Evolutionary conservation across 2,329 filamentous ascomycete species (phyloP), one percentile per base, ranked within the genome.

Genomic region (Albifimbria verrucaria): DNA sequence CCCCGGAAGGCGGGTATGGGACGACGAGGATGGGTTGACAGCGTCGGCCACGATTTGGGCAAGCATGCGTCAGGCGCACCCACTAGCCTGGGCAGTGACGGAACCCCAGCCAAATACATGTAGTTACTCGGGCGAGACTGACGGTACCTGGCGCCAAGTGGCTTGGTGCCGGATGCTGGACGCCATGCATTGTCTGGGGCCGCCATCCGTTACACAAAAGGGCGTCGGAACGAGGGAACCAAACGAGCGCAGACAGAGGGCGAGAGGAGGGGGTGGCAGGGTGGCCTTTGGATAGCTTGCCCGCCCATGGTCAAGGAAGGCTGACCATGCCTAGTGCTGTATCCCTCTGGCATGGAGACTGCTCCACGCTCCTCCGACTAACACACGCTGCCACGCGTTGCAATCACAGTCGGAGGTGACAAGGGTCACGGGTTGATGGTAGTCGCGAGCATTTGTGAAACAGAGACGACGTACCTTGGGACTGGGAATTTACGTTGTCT

Each of bases 131-230:
- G 49, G 32, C 51, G 59, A 57, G 52, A 55, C 46, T n/a, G 18
- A 57, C 51, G 53, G 59, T 57, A 54, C 51, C 47, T 54, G 55
- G 50, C 52, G 52, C 55, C 32, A 39, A 39, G 12, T 39, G 32
- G 32, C 52, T 47, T 51, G 39, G 46, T 56, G 53, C 62, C 59
- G 62, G 60, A 61, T 62, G 52, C 50, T 60, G 54, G 49, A 62
- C 57, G 62, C 60, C 59, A 64, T 54, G 55, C 58, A 61, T 53
- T 41, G 51, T 54, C 43, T 53, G 60, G 56, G 57, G 51, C 28
- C 51, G 36, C 17, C 44, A 25, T 51, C 28, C 28, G 58, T 61
- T 59, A 58, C 58, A 59, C 59, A 50, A 53, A 17, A 47, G 20
- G 22, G n/a, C n/a, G 10, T 20, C 39, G 7, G 39, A n/a, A 7